Base-by-base conservation (phyloP, 192 early-diverging fungal genomes). In the Backusella liffmaniae region DNA sequence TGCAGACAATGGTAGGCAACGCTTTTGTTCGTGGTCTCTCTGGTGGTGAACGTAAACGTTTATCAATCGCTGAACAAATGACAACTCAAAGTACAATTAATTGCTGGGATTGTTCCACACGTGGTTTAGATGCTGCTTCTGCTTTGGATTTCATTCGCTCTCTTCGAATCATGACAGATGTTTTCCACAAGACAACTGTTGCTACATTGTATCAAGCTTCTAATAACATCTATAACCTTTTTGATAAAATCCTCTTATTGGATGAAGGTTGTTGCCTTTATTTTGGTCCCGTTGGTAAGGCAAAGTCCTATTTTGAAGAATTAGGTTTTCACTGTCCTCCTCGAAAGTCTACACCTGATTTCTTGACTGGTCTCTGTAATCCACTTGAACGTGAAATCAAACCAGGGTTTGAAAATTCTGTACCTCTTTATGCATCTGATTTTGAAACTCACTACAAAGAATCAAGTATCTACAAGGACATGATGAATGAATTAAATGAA, bases 81-180 rank as follows among this genome's bases (percentile, higher is more conserved):
- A 90, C 90, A 12, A 86, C 87, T n/a, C 82, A 84, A 53, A 83
- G 86, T 13, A 77, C 89, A n/a, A 83, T 90, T 70, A 86, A 87
- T 42, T 80, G 89, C 21, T 90, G 88, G 88, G 91, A 90, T 70
- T 84, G 84, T 65, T 86, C 84, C 69, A 92, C 91, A n/a, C 86
- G 88, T 44, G 94, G 94, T 46, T 85, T 96, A 62, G 94, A 96
- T 83, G 90, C 92, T 23, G 92, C 92, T 72, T 92, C 91, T 9
- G 92, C 94, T 34, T 84, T 96, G 29, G 94, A 95, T 74, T 95
- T 91, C 72, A 88, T 91, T 46, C 86, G 90, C 41, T 91, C 88
- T 5, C 84, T 95, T 35, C 89, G 94, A 51, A 90, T 93, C 44
- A 88, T 87, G 83, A 88, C 91, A 35, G 90, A 94, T 75, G 85